Evolutionary conservation across 2,329 filamentous ascomycete species (phyloP), one percentile per base, ranked within the genome.

Genomic region (Arachnomyces sp.): DNA sequence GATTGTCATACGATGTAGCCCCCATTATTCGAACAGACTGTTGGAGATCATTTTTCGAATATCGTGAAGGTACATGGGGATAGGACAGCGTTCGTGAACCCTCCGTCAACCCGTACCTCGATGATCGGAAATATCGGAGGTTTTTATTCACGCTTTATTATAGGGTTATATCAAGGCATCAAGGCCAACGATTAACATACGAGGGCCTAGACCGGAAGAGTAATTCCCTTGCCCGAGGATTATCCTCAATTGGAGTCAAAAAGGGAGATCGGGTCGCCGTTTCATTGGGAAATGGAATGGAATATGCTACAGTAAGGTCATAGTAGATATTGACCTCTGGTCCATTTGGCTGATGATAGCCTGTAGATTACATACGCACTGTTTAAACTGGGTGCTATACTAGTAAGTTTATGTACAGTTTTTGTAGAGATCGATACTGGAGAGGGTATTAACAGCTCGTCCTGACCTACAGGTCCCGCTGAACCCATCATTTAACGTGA

Each of bases 341-440:
- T 25, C 25, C 8, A 14, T n/a, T 40, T 37, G 13, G 15, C 7
- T 47, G 32, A 4, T 20, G 28, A 25, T 25, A 25, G 20, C 20
- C 20, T 25, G 20, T 38, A 65, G 72, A 59, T 62, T 14, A 90
- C 83, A 4, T 96, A 96, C 63, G 89, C 89, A 1, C 62, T 92
- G 40, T 94, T 90, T 70, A 96, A 96, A 63, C 74, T 96, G 7
- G 92, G 92, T n/a, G 90, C 86, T 16, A 77, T 96, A 37, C 70
- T 96, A 46, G 89, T 79, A 58, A 45, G 65, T 51, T 11, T 7
- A 13, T 25, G 20, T 25, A 25, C 5, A 25, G 9, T 9, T 5
- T 25, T 25, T 33, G 18, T 30, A 20, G 30, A 9, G 18, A 13
- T n/a, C 28, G 28, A 16, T n/a, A n/a, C 7, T 39, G 17, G 32